Evolutionary conservation across 2,329 filamentous ascomycete species (phyloP).

Genomic region (Pestalotiopsis sp.): DNA sequence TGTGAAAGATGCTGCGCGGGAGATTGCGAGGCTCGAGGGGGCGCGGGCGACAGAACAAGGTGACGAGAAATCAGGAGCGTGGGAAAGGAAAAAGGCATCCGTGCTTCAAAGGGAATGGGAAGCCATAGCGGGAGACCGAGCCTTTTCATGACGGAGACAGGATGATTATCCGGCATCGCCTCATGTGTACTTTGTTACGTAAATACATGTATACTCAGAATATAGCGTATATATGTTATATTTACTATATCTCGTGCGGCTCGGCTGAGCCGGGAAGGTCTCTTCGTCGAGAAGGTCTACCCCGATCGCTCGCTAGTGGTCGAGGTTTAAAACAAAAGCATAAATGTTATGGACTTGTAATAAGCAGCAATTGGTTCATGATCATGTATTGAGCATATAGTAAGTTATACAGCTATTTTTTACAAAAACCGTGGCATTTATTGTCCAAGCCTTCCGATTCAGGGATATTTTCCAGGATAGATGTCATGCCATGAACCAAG

Average conservation of each 20-base stretch:
- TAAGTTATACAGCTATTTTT: too few relatives aligned
- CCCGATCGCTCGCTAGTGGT: too few relatives aligned
- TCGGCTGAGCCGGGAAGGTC: background rate
- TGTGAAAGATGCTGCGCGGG: constrained; percentile 25
- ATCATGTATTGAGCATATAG: too few relatives aligned
- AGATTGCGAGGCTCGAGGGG: constrained; percentile 23
- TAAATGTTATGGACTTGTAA: too few relatives aligned
- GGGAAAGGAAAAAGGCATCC: constrained; percentile 22
- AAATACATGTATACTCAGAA: background rate
- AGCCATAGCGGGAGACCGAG: constrained; percentile 21
- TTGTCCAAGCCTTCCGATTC: background rate
- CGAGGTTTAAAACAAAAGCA: too few relatives aligned
- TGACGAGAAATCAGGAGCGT: constrained; percentile 16
- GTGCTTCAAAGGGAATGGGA: constrained; percentile 31
- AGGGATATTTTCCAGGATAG: background rate
- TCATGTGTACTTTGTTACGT: background rate
- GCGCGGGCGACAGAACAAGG: constrained; percentile 18
- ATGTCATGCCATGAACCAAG: background rate
- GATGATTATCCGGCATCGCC: background rate
- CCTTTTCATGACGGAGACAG: background rate
- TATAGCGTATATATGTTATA: too few relatives aligned
- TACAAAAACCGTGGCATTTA: too few relatives aligned
- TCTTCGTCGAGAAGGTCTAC: background rate
- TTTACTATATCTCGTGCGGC: background rate
- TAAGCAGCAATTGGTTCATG: too few relatives aligned